A percentile compares a stretch with the other conserved stretches of the same genome.
Evolutionary conservation across 345 rosid species (phyloP).

Genomic region (Rhodamnia rubescens): DNA sequence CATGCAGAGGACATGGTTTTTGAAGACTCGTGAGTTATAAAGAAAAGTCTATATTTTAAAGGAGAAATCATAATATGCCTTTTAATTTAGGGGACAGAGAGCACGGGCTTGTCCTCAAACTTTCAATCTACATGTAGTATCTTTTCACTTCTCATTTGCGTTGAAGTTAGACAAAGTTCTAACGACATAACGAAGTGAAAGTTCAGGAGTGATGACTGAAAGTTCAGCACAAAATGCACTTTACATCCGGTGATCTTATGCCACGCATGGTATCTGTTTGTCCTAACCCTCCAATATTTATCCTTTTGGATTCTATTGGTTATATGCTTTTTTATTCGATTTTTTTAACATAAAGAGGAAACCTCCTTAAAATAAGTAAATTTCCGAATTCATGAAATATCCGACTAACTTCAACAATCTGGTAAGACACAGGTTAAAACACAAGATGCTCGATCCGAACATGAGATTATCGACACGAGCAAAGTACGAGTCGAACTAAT

Average conservation of each 20-base stretch:
- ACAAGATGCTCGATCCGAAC: background rate
- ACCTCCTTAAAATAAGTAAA: background rate
- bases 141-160: background rate
- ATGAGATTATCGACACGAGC: background rate
- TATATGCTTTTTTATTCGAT: no score
- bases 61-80: background rate
- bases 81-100: background rate
- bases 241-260: background rate
- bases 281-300: background rate
- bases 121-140: background rate
- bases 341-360: no score
- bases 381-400: background rate
- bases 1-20: background rate
- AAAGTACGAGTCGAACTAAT: background rate
- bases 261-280: no score
- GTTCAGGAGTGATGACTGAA: background rate
- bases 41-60: no score
- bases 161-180: no score
- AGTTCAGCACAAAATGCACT: background rate
- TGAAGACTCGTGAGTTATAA: background rate
- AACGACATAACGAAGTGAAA: no score
- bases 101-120: background rate
- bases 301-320: background rate
- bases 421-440: background rate
- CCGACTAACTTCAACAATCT: background rate